Conservation (phyloP, 768 basidiomycete species). For the Tulasnella sp. region DNA sequence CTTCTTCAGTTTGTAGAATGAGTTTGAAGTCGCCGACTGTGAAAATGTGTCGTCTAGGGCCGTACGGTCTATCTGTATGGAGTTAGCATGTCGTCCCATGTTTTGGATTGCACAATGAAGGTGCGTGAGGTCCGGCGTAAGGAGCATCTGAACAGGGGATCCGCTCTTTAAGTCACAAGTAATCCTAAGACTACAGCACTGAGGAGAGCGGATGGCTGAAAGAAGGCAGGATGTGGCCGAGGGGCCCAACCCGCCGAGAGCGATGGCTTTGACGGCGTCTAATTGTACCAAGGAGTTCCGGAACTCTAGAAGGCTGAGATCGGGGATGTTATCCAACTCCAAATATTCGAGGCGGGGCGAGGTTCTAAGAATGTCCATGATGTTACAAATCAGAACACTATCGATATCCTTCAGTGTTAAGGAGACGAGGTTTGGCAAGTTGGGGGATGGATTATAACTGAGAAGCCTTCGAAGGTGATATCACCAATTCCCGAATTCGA, state of each 20-base stretch:
- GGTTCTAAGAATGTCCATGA: background rate
- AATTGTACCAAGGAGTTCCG: background rate
- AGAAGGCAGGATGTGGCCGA: background rate
- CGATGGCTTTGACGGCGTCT: background rate
- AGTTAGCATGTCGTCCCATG: background rate
- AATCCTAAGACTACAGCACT: background rate
- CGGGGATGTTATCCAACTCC: background rate
- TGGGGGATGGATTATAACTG: background rate
- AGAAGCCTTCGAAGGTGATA: background rate
- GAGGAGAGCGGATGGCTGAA: background rate
- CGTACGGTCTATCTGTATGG: background rate
- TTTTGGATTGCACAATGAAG: background rate
- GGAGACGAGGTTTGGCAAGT: background rate
- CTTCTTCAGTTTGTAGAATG: background rate
- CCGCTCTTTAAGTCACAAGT: background rate
- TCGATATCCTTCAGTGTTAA: background rate
- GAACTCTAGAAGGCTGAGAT: background rate
- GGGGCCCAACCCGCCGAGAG: background rate
- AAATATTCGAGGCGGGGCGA: background rate
- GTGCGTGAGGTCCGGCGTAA: background rate
- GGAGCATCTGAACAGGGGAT: background rate
- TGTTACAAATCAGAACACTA: background rate
- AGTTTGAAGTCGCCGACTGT: background rate
- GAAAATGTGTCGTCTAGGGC: background rate
- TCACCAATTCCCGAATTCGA: background rate